Conservation (phyloP, 163 green algal genomes). For the Smithsoniella earleae region DNA sequence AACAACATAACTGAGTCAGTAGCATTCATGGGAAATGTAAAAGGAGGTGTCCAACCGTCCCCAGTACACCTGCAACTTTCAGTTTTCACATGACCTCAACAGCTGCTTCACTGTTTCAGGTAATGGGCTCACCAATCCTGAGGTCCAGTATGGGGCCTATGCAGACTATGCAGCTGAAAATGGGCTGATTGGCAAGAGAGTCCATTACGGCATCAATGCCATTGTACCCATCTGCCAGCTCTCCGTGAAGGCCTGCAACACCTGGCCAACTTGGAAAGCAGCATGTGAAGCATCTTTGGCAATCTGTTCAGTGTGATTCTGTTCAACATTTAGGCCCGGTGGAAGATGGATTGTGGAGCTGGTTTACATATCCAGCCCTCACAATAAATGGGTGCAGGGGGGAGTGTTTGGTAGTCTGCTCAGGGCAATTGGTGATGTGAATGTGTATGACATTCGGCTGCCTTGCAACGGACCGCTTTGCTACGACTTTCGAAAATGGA, state of each 20-base stretch:
- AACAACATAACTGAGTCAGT: too few species aligned
- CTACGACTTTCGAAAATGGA: slow-evolving; percentile 54
- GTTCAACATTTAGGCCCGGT: slow-evolving; percentile 29
- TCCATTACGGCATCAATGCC: slow-evolving; percentile 37
- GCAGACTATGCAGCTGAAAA: slow-evolving; percentile 72
- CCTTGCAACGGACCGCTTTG: slow-evolving; percentile 39
- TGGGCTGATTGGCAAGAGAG: slow-evolving; percentile 54
- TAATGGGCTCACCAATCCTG: slow-evolving; percentile 84
- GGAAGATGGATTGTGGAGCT: too few species aligned
- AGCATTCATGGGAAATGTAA: too few species aligned
- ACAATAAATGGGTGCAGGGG: too few species aligned
- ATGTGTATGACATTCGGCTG: slow-evolving; percentile 33
- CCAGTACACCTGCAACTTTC: too few species aligned
- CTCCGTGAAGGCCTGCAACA: not conserved
- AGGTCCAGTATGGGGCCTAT: slow-evolving; percentile 78
- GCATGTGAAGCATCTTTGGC: not conserved
- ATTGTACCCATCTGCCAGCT: slow-evolving; percentile 31
- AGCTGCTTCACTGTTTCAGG: slow-evolving; percentile 37
- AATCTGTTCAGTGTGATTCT: too few species aligned
- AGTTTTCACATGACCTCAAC: too few species aligned
- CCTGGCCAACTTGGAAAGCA: not conserved
- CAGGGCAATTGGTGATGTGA: slow-evolving; percentile 18
- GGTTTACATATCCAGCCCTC: too few species aligned
- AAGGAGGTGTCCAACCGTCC: too few species aligned
- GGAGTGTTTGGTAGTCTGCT: slow-evolving; percentile 36